phyloP scores from a whole-genome alignment of 169 alveolate species.

The Plasmodium cynomolgi region DNA sequence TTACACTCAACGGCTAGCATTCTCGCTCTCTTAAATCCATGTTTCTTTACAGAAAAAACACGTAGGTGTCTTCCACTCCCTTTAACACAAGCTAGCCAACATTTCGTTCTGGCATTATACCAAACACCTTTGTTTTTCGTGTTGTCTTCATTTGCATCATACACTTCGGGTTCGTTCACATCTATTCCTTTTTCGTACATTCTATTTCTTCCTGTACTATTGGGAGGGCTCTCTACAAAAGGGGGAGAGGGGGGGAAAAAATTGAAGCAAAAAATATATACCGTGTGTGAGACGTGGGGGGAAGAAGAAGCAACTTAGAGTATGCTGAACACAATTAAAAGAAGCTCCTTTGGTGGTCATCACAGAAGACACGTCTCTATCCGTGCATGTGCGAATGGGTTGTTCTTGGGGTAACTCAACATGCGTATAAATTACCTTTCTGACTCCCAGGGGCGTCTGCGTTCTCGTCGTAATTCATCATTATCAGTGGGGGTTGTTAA shows the following conservation, averaged over 20 bases:
- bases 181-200: background rate
- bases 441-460: background rate
- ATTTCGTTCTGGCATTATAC: constrained; percentile 70
- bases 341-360: background rate
- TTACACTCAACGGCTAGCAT: constrained; percentile 60
- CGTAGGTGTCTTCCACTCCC: constrained; percentile 73
- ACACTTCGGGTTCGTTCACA: background rate
- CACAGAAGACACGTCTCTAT: background rate
- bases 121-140: constrained; percentile 59
- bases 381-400: background rate
- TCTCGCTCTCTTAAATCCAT: constrained; percentile 58
- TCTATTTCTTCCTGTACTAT: background rate
- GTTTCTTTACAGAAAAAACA: constrained; percentile 58
- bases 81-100: constrained; percentile 70
- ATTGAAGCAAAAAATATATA: background rate
- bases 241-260: background rate
- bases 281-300: background rate
- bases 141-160: constrained; percentile 37
- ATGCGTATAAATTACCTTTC: background rate
- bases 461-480: constrained; percentile 28
- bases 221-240: background rate
- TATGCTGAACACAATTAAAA: background rate
- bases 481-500: background rate
- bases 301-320: background rate
- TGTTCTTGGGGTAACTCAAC: background rate